phyloP scores from a whole-genome alignment of 2,329 filamentous ascomycete species.

The Penicillium thymicola region DNA sequence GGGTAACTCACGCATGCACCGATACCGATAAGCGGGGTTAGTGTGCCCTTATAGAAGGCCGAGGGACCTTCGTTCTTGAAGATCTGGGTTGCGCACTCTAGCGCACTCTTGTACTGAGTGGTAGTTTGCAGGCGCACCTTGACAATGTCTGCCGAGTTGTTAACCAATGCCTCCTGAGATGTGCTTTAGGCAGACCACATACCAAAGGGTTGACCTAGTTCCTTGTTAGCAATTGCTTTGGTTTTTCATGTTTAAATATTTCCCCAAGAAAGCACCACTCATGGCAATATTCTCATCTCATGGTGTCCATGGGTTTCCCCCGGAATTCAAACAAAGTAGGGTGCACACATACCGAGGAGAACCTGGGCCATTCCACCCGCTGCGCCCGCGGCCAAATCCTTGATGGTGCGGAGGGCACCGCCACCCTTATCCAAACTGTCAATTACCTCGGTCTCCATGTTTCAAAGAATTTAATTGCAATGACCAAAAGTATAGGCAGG shows the following conservation, averaged over 20 bases:
- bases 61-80: slow-evolving; percentile 80
- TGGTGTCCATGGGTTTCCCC: slow-evolving; percentile 2
- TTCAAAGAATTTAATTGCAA: slow-evolving; percentile 3
- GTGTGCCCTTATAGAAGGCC: slow-evolving; percentile 97
- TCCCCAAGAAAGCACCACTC: not conserved
- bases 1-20: slow-evolving; percentile 74
- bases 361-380: slow-evolving; percentile 92
- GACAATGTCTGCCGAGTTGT: slow-evolving; percentile 68
- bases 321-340: slow-evolving; percentile 2
- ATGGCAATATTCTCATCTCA: not conserved
- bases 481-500: slow-evolving; percentile 5
- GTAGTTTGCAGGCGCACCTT: slow-evolving; percentile 96
- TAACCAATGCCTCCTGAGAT: slow-evolving; percentile 8
- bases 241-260: not conserved
- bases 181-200: slow-evolving; percentile 28
- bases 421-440: slow-evolving; percentile 39
- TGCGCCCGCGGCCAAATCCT: slow-evolving; percentile 89
- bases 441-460: slow-evolving; percentile 36
- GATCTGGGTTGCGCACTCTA: slow-evolving; percentile 78
- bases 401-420: slow-evolving; percentile 61
- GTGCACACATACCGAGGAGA: slow-evolving; percentile 67
- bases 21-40: slow-evolving; percentile 92
- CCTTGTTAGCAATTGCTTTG: slow-evolving; percentile 25
- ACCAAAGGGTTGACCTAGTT: slow-evolving; percentile 63
- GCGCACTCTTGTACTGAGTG: slow-evolving; percentile 72